Base-by-base conservation (phyloP, 2,329 filamentous ascomycete species). In the Fusarium sp. region DNA sequence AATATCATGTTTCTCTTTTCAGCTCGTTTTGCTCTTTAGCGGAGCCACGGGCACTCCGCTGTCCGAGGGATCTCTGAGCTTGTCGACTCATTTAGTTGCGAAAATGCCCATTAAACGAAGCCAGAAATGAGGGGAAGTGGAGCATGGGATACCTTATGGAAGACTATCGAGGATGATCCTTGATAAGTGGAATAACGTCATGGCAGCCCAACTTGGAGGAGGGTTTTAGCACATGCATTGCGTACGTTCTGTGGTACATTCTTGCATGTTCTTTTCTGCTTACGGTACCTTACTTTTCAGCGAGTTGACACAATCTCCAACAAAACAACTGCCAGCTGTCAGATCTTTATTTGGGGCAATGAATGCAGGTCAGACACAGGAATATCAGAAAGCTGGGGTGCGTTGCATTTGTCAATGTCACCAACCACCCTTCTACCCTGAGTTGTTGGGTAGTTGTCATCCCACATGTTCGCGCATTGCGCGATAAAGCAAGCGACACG, bases 121-220 rank as follows among this genome's bases (percentile, higher is more conserved):
- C 53, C 59, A 65, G 55, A 59, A 59, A 48, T 74, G 76, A 77
- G 76, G 76, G 76, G 76, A 76, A 77, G 76, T 78, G 76, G 76
- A 72, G 76, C 72, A 66, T 57, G 53, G 63, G 69, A 66, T 63
- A 35, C 32, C 32, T 15, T 35, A 54, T 62, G 39, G 64, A 50
- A 53, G 41, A 51, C 53, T 54, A 42, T 58, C 41, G 72, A 64
- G 69, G 69, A 70, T 72, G 59, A 70, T 63, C 76, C 67, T 71
- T 63, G 67, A 69, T 45, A 42, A 36, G 42, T 54, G 58, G 55
- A 51, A 58, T 39, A 72, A 75, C 75, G 75, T 78, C 75, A 78
- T 76, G 35, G 64, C 55, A 62, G 67, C 42, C 68, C 64, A 72
- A 69, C 42, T 35, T 63, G 26, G 42, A 39, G 26, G 32, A 44